Evolutionary conservation across 306 rosid species (phyloP), one percentile per base, ranked within the genome.

Genomic region (Medicago ruthenica): DNA sequence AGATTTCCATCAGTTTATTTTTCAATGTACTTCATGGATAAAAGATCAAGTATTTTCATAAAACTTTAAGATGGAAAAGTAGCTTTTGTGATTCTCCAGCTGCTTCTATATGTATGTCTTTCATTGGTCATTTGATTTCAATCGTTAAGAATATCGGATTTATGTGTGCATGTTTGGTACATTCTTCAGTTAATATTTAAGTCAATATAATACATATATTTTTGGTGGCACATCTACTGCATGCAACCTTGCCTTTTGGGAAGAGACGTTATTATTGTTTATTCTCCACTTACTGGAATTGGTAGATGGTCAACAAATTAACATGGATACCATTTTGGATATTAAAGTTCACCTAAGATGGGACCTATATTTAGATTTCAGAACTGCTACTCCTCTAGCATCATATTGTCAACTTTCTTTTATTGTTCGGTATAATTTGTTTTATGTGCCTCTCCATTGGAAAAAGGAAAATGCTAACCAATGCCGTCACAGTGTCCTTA

Each of bases 101-200:
- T 78, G 71, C 77, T 51, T 55, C 65, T 48, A 37, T 48, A 37
- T 71, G 34, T 14, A 36, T 41, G 65, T 15, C 55, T 79, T 53
- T 55, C 39, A 22, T 16, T 1, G 11, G 50, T 71, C 51, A 59
- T 58, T 55, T 45, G n/a, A 9, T 42, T 27, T 17, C 45, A 45
- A 57, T 67, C 2, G 24, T 50, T 58, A 31, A 22, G 7, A 59
- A 31, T 27, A 61, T 14, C 20, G 9, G 9, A 27, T 58, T 24
- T 58, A 22, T 58, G 16, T 11, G 39, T 58, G 36, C 27, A 22
- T 58, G 5, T 22, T 58, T 10, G 17, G 14, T 12, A 21, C n/a
- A 9, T 10, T 12, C 64, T 3, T 55, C 6, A 5, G 34, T 2
- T 55, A 55, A 55, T 20, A 27, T 27, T 27, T 27, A 20, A 21